Conservation (phyloP, 441 rosid genomes). For the Kokia cookei region DNA sequence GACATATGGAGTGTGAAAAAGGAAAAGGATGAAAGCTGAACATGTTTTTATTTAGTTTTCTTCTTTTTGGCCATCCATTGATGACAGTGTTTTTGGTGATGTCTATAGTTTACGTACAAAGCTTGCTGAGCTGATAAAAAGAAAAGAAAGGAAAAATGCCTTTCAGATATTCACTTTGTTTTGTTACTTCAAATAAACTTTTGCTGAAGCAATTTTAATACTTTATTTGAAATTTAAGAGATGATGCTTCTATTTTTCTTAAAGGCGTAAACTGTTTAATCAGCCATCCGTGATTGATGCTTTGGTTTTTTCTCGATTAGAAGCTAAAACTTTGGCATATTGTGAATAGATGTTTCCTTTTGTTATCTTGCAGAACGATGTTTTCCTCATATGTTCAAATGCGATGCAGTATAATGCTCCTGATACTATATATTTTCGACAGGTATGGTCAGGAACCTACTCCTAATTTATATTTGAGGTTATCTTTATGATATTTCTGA, state of each 20-base stretch:
- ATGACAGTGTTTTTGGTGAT: not conserved
- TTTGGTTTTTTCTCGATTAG: not conserved
- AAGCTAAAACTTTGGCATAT: not conserved
- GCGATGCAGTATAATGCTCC: constrained; percentile 69
- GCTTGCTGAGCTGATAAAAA: not conserved
- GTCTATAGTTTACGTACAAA: not conserved
- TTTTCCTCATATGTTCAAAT: constrained; percentile 51
- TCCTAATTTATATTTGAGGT: not conserved
- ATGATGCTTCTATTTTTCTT: not conserved
- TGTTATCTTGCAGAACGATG: constrained; percentile 44
- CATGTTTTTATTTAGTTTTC: constrained; percentile 2
- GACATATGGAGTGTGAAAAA: not conserved
- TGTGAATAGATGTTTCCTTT: constrained; percentile 7
- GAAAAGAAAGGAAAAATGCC: not conserved
- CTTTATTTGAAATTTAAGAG: not conserved
- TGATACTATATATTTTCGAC: constrained; percentile 55
- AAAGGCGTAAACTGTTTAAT: not conserved
- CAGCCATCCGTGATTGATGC: not conserved
- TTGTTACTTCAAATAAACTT: not conserved
- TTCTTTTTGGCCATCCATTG: not conserved
- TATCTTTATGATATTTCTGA: not conserved
- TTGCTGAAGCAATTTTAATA: not conserved
- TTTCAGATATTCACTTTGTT: not conserved
- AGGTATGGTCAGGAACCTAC: constrained; percentile 32
- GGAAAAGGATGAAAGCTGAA: not conserved